Evolutionary conservation across 2,329 filamentous ascomycete genomes (phyloP).

Genomic region (Sporothrix brasiliensis): DNA sequence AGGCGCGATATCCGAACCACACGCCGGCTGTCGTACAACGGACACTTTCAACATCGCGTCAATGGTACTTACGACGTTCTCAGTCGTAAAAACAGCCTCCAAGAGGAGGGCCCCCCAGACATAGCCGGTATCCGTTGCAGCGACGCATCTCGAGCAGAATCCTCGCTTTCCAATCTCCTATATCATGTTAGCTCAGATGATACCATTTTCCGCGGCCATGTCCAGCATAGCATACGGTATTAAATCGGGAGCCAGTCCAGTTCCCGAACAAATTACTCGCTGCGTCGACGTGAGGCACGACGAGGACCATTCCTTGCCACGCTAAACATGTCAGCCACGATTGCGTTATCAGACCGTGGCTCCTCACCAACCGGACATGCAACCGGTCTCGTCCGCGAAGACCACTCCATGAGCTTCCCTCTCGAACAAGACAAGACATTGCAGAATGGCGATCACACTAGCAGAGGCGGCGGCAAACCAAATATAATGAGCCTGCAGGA

Average conservation of each 20-base stretch:
- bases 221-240: constrained; percentile 15
- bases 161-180: constrained; percentile 7
- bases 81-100: no score
- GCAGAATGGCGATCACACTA: neutral
- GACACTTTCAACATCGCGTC: no score
- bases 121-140: neutral
- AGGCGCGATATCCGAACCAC: constrained; percentile 14
- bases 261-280: neutral
- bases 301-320: neutral
- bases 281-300: neutral
- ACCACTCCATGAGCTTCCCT: constrained; percentile 3
- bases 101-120: neutral
- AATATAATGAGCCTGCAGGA: neutral
- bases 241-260: constrained; percentile 23
- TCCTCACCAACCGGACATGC: neutral
- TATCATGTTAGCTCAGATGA: constrained; percentile 29
- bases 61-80: no score
- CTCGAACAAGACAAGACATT: neutral
- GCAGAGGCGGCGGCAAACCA: neutral
- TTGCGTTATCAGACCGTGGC: constrained; percentile 27
- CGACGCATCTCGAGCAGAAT: neutral
- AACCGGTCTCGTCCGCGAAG: neutral
- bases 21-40: neutral
- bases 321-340: constrained; percentile 21
- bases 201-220: constrained; percentile 23